Conservation (phyloP, 2,329 filamentous ascomycete genomes). For the Verruconis gallopava region DNA sequence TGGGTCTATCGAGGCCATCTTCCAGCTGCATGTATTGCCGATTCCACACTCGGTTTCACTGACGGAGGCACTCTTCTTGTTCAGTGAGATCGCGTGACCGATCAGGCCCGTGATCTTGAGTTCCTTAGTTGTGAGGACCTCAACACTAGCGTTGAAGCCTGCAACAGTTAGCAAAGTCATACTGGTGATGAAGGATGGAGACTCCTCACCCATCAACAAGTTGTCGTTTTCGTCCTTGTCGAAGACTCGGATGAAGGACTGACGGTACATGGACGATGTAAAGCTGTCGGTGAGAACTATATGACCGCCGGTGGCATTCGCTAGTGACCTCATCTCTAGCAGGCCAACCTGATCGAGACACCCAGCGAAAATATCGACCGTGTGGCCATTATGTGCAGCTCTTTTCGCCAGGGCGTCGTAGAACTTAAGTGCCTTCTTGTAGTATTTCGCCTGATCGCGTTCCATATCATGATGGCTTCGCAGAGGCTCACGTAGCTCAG, state of each 20-base stretch:
- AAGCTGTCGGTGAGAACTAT: conserved; percentile 99
- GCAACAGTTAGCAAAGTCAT: no score
- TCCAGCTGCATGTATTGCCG: conserved; percentile 97
- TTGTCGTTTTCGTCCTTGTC: conserved; percentile 95
- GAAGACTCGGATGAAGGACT: conserved; percentile 93
- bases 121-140: conserved; percentile 95
- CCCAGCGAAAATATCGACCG: conserved; percentile 94
- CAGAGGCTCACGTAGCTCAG: conserved; percentile 90
- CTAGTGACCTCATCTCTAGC: conserved; percentile 93
- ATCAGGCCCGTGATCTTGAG: conserved; percentile 96
- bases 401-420: conserved; percentile 91
- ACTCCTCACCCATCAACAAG: conserved; percentile 87
- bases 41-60: conserved; percentile 98
- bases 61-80: conserved; percentile 95
- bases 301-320: conserved; percentile 91
- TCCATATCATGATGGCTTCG: conserved; percentile 98
- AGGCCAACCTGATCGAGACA: conserved; percentile 95
- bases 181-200: no score
- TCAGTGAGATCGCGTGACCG: conserved; percentile 88
- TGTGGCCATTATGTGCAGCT: conserved; percentile 89
- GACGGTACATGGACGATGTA: conserved; percentile 98
- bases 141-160: conserved; percentile 83
- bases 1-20: conserved; percentile 97
- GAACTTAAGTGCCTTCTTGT: conserved; percentile 96
- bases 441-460: conserved; percentile 97